Conservation (phyloP, 192 early-diverging fungal genomes). For the Cetraspora pellucida region DNA sequence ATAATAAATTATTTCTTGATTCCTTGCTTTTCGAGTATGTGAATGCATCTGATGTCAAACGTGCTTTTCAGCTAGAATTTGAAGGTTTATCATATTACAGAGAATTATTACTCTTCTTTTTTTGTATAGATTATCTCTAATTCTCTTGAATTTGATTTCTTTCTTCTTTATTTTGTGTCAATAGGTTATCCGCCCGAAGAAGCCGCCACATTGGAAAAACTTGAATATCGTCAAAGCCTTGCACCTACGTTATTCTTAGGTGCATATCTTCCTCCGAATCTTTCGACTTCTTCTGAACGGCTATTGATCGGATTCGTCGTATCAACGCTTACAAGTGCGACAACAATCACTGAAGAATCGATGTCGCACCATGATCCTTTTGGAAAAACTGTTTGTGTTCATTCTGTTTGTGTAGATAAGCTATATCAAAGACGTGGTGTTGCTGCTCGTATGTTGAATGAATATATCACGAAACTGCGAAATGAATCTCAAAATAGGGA, state of each 20-base stretch:
- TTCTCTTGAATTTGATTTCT: background rate
- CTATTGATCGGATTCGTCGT: slow-evolving; percentile 63
- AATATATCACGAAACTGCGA: slow-evolving; percentile 50
- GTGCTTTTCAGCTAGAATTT: slow-evolving; percentile 29
- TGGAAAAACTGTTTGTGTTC: slow-evolving; percentile 67
- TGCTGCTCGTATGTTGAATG: slow-evolving; percentile 51
- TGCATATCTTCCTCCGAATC: slow-evolving; percentile 34
- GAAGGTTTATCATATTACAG: slow-evolving; percentile 7
- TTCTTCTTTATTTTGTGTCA: background rate
- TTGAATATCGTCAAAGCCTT: slow-evolving; percentile 42
- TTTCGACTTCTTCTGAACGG: background rate
- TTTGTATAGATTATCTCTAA: background rate
- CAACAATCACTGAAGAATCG: slow-evolving; percentile 62
- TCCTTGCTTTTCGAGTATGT: background rate
- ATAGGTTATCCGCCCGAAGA: slow-evolving; percentile 51
- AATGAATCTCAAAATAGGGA: slow-evolving; percentile 36
- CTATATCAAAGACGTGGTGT: slow-evolving; percentile 58
- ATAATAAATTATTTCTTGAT: background rate
- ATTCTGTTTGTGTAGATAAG: slow-evolving; percentile 64
- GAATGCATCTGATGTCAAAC: slow-evolving; percentile 9
- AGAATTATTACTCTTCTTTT: background rate
- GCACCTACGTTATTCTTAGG: slow-evolving; percentile 47
- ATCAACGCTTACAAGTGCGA: slow-evolving; percentile 49
- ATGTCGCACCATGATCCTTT: slow-evolving; percentile 64
- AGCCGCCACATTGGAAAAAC: slow-evolving; percentile 47